Evolutionary conservation across 495 filamentous ascomycete genomes (phyloP).

Genomic region (Podospora conica): DNA sequence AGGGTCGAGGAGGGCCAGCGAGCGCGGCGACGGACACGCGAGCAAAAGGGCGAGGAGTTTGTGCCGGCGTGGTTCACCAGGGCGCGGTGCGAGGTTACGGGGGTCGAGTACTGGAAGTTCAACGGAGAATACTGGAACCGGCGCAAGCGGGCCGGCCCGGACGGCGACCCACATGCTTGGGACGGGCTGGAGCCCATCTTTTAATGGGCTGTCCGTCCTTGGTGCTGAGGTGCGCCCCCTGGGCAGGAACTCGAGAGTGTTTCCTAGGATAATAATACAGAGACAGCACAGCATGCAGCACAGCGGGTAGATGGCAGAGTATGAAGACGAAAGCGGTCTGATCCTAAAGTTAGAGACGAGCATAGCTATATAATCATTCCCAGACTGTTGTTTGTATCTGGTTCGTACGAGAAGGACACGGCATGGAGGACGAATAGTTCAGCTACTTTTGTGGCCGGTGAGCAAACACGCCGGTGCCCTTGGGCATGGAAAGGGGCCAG

Average conservation of each 20-base stretch:
- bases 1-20: slow-evolving; percentile 91
- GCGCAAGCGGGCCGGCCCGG: slow-evolving; percentile 49
- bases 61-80: slow-evolving; percentile 79
- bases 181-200: slow-evolving; percentile 46
- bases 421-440: neutral
- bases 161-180: slow-evolving; percentile 40
- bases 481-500: neutral
- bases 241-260: neutral
- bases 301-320: neutral
- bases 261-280: slow-evolving; percentile 3
- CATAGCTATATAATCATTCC: neutral
- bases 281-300: neutral
- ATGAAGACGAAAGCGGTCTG: neutral
- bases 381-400: neutral
- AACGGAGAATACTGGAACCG: slow-evolving; percentile 82
- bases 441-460: neutral
- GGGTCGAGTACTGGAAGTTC: slow-evolving; percentile 85
- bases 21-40: slow-evolving; percentile 63
- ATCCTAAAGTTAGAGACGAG: neutral
- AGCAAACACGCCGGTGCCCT: neutral
- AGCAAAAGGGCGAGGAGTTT: slow-evolving; percentile 73
- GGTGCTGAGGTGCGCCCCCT: neutral
- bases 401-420: no score
- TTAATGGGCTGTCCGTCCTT: neutral
- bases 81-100: slow-evolving; percentile 65